phyloP scores from a whole-genome alignment of 768 basidiomycete species.

The Dioszegia aurantiaca region DNA sequence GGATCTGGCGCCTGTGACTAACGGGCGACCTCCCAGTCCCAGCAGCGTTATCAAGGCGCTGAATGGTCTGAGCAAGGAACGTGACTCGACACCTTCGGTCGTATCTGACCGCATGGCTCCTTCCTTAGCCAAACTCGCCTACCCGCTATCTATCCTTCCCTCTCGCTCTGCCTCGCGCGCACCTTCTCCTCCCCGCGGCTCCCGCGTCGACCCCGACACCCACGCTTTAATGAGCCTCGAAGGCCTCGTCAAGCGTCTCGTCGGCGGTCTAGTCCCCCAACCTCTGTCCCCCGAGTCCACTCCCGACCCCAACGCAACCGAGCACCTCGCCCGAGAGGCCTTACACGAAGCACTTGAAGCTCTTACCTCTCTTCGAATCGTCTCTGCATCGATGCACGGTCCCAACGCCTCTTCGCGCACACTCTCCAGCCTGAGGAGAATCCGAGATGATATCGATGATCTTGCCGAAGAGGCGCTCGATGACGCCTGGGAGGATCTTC shows the following conservation, averaged over 20 bases:
- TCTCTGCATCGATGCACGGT: constrained; percentile 36
- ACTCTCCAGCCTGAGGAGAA: constrained; percentile 23
- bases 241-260: constrained; percentile 45
- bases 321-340: constrained; percentile 50
- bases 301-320: constrained; percentile 38
- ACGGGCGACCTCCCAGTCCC: constrained; percentile 43
- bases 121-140: constrained; percentile 41
- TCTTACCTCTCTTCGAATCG: constrained; percentile 41
- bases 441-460: constrained; percentile 47
- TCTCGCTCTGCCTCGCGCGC: constrained; percentile 49
- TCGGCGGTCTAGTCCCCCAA: constrained; percentile 43
- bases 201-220: constrained; percentile 32
- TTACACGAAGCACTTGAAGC: constrained; percentile 50
- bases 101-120: constrained; percentile 25
- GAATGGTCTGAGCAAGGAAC: constrained; percentile 39
- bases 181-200: constrained; percentile 41
- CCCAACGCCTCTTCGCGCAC: constrained; percentile 22
- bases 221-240: constrained; percentile 48
- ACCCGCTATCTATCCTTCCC: constrained; percentile 43
- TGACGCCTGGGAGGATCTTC: constrained; percentile 50
- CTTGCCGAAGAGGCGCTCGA: constrained; percentile 42
- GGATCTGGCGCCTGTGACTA: constrained; percentile 21
- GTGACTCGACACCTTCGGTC: constrained; percentile 20
- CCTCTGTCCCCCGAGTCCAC: constrained; percentile 15
- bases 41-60: constrained; percentile 42